A percentile compares a stretch with the other conserved stretches of the same genome.
Conservation (phyloP, 2,329 filamentous ascomycete species). For the Trichoderma oligosporum region DNA sequence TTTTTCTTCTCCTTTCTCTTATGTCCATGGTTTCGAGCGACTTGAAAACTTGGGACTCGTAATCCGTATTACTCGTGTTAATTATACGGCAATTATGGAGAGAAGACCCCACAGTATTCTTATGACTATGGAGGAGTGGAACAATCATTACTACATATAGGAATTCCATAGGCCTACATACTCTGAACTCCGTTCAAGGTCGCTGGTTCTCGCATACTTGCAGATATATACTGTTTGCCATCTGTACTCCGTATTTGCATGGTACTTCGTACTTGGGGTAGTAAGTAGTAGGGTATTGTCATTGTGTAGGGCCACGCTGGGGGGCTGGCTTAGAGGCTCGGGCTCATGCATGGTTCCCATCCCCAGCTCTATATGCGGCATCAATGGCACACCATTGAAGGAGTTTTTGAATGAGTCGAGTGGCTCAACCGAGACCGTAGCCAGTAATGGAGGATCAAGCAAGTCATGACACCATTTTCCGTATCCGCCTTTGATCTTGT, state of each 20-base stretch:
- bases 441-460: constrained; percentile 1
- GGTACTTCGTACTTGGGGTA: background rate
- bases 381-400: constrained; percentile 16
- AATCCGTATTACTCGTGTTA: no score
- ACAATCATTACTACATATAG: no score
- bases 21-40: background rate
- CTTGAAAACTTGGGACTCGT: background rate
- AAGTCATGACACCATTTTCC: constrained; percentile 15
- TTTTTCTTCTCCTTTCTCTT: background rate
- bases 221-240: no score
- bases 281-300: background rate
- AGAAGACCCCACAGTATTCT: no score
- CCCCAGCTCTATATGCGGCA: constrained; percentile 12
- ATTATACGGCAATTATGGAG: background rate
- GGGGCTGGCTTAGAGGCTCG: constrained; percentile 6
- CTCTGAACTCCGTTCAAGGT: background rate
- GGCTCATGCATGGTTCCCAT: constrained; percentile 12
- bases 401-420: background rate
- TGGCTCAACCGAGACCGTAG: background rate
- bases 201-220: background rate
- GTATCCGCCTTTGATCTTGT: constrained; percentile 6
- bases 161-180: no score
- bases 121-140: background rate
- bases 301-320: background rate
- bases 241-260: background rate